A percentile compares a stretch with the other conserved stretches of the same genome.
These are phyloP conservation scores for Phialemonium atrogriseum DNA, from an alignment of 2,329 filamentous ascomycete genomes.

Conservation along the genomic window DNA sequence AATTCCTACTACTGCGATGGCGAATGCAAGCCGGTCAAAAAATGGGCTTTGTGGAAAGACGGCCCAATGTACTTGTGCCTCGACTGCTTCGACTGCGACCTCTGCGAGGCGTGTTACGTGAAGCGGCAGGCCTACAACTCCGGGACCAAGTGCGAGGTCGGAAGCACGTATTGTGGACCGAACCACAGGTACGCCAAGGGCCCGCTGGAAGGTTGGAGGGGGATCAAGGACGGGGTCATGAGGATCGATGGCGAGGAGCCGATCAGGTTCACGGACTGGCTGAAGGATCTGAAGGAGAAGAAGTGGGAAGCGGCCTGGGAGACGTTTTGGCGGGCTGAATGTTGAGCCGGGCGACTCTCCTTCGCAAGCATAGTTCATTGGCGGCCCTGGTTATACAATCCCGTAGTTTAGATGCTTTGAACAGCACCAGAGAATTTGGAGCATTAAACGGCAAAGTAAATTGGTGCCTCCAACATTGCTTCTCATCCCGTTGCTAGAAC, in stretches of 20 bases:
- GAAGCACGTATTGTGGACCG: neutral
- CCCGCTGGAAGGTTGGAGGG: constrained; percentile 2
- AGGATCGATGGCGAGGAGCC: neutral
- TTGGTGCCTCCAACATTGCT: too few species aligned
- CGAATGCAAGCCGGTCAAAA: neutral
- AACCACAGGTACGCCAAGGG: constrained; percentile 2
- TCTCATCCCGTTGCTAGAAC: too few species aligned
- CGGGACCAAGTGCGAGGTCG: neutral
- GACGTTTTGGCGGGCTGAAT: too few species aligned
- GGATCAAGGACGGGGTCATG: constrained; percentile 2
- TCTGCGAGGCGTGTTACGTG: constrained; percentile 1
- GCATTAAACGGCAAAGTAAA: too few species aligned
- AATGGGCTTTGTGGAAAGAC: neutral
- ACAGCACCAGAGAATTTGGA: too few species aligned
- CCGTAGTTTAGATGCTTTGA: too few species aligned
- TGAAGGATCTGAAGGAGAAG: constrained; percentile 1
- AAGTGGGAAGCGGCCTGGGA: constrained; percentile 2
- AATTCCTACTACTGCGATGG: too few species aligned
- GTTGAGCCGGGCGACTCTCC: too few species aligned
- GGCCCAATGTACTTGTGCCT: neutral
- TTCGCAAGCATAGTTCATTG: too few species aligned
- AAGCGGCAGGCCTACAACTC: constrained; percentile 1
- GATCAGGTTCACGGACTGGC: constrained; percentile 2
- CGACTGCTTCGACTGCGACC: neutral
- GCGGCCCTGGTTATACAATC: too few species aligned